These are phyloP conservation scores for Lactarius vividus DNA, from an alignment of 768 basidiomycete species.

Conservation along the genomic window DNA sequence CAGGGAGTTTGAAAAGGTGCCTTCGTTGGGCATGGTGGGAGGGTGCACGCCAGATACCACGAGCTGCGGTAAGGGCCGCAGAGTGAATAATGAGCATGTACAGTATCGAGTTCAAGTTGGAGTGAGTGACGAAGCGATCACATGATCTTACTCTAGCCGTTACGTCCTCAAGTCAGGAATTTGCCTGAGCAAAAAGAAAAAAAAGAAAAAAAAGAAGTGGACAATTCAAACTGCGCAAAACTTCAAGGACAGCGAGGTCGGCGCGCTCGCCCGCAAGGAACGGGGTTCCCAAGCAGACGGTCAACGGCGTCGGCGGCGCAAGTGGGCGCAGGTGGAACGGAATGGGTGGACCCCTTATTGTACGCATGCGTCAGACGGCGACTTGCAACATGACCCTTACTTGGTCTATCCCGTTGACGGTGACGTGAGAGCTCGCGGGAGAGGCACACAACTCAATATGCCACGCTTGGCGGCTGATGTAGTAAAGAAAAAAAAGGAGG, in stretches of 20 bases:
- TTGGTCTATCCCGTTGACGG: not conserved
- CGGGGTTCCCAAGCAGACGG: not conserved
- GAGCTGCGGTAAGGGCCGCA: constrained; percentile 4
- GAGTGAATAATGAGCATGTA: constrained; percentile 13
- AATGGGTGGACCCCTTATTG: not conserved
- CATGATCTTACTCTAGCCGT: not conserved
- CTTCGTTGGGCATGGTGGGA: constrained; percentile 16
- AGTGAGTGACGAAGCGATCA: not conserved
- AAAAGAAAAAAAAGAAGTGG: not conserved
- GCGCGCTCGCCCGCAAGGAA: constrained; percentile 14
- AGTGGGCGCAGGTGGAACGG: not conserved
- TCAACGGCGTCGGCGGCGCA: not conserved
- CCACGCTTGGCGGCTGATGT: not conserved
- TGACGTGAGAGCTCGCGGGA: constrained; percentile 14
- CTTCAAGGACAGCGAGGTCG: constrained; percentile 22
- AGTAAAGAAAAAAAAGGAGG: not conserved
- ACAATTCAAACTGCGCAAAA: constrained; percentile 21
- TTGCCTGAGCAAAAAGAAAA: not conserved
- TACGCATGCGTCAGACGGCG: not conserved
- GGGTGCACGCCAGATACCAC: not conserved
- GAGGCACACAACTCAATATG: constrained; percentile 15
- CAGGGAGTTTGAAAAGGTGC: constrained; percentile 41
- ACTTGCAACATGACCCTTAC: not conserved
- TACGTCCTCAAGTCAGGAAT: not conserved
- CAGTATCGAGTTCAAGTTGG: too few species aligned